Percentiles rank a stretch among this genome's conserved stretches.
phyloP scores from a whole-genome alignment of 225 moss, liverwort and hornwort species.

The Pleurozium schreberi region DNA sequence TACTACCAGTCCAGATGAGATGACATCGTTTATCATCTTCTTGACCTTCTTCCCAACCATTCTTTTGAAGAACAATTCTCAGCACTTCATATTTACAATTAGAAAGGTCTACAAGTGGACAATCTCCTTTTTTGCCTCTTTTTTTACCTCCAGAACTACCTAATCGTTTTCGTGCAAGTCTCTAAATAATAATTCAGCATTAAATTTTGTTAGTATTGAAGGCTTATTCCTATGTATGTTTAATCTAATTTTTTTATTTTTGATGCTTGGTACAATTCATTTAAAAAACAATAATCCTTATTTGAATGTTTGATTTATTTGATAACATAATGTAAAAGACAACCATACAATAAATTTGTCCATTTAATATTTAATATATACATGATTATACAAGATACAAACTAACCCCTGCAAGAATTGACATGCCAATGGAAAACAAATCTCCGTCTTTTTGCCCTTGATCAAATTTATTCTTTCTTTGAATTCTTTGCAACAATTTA shows the following conservation, averaged over 20 bases:
- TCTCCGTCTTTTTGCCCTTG: neutral
- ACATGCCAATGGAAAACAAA: slow-evolving; percentile 7
- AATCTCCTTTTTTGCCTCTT: slow-evolving; percentile 14
- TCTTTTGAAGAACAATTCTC: slow-evolving; percentile 53
- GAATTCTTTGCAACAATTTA: slow-evolving; percentile 5
- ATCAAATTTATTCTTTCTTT: neutral
- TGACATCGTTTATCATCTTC: slow-evolving; percentile 75
- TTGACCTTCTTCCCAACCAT: slow-evolving; percentile 83
- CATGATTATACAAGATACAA: neutral
- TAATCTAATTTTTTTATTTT: neutral
- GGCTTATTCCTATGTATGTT: too few relatives aligned
- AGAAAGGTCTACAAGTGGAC: slow-evolving; percentile 76
- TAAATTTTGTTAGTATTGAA: neutral
- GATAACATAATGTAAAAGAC: neutral
- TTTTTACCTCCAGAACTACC: neutral
- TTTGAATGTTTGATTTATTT: neutral
- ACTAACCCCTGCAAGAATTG: slow-evolving; percentile 11
- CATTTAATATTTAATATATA: too few relatives aligned
- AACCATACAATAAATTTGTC: neutral
- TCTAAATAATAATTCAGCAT: neutral
- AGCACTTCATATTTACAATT: slow-evolving; percentile 86
- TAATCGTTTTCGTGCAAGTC: neutral
- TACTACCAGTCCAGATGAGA: slow-evolving; percentile 87
- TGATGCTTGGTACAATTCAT: neutral
- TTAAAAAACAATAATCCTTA: neutral